Percentiles rank a stretch among this genome's conserved stretches.
phyloP scores from a whole-genome alignment of 176 grass and related monocot genomes.

The Avena atlantica region DNA sequence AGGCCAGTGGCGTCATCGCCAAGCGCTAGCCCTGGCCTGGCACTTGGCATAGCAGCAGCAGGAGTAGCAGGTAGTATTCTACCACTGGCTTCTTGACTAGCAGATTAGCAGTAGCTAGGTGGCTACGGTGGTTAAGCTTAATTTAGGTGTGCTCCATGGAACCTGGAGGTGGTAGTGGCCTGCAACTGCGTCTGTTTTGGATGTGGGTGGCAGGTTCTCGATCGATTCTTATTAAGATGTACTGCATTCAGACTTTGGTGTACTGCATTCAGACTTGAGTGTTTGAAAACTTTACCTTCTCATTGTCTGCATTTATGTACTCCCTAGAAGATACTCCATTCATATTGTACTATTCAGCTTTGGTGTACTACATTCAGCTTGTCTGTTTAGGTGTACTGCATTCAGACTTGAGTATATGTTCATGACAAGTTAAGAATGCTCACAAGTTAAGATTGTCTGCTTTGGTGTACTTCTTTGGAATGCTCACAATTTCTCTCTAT shows the following conservation, averaged over 20 bases:
- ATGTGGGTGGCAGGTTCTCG: slow-evolving; percentile 51
- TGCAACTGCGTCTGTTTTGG: slow-evolving; percentile 52
- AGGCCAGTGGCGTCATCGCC: background rate
- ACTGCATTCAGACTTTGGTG: slow-evolving; percentile 17
- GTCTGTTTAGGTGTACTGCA: too few species aligned
- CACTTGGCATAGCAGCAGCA: background rate
- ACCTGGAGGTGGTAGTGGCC: slow-evolving; percentile 60
- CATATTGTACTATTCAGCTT: too few species aligned
- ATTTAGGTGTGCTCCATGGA: slow-evolving; percentile 43
- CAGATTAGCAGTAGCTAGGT: slow-evolving; percentile 20
- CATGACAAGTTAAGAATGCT: background rate
- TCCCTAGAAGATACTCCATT: too few species aligned
- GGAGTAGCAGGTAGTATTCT: slow-evolving; percentile 41
- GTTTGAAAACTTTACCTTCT: slow-evolving; percentile 1
- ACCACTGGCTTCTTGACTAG: too few species aligned
- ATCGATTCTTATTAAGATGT: slow-evolving; percentile 36
- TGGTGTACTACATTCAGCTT: too few species aligned
- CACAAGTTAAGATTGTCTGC: too few species aligned
- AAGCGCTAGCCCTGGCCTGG: background rate
- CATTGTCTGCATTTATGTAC: background rate
- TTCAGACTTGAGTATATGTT: slow-evolving; percentile 7
- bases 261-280: background rate
- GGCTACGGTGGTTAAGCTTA: background rate
- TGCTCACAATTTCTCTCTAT: slow-evolving; percentile 26
- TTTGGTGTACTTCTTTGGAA: too few species aligned